phyloP scores from a whole-genome alignment of 176 grass and related monocot genomes.

The Ampelocalamus luodianensis region DNA sequence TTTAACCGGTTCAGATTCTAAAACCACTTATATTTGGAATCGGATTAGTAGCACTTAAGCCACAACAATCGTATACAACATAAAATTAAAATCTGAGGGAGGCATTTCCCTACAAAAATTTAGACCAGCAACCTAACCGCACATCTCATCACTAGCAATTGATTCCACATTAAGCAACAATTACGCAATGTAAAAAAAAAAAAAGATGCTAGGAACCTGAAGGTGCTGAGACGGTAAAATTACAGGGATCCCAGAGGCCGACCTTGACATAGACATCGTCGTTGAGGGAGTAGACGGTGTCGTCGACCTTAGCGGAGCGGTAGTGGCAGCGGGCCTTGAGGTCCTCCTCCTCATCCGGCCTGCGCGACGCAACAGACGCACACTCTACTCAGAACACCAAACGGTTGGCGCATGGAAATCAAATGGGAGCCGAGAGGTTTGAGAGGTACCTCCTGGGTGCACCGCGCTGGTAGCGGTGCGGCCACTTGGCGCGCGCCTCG shows the following conservation, averaged over 20 bases:
- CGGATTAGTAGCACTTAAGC: too few relatives aligned
- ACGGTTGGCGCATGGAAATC: background rate
- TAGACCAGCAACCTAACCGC: background rate
- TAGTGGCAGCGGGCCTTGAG: constrained; percentile 56
- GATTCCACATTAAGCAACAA: background rate
- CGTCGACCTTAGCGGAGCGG: constrained; percentile 54
- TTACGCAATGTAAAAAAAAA: too few relatives aligned
- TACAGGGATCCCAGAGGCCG: background rate
- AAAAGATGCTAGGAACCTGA: background rate
- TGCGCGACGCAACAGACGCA: background rate
- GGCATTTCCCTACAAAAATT: too few relatives aligned
- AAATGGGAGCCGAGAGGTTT: too few relatives aligned
- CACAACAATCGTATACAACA: background rate
- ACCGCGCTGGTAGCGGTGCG: constrained; percentile 54
- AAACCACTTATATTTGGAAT: too few relatives aligned
- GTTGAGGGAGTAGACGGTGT: constrained; percentile 44
- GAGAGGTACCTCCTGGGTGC: background rate
- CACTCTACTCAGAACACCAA: background rate
- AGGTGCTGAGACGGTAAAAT: background rate
- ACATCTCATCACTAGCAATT: background rate
- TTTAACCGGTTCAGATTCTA: too few relatives aligned
- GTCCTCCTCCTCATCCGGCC: constrained; percentile 45
- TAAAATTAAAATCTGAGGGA: too few relatives aligned
- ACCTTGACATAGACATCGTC: constrained; percentile 80
- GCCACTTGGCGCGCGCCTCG: constrained; percentile 64